These are phyloP conservation scores for Mycena chlorophos DNA, from an alignment of 768 basidiomycete species.

Conservation along the genomic window DNA sequence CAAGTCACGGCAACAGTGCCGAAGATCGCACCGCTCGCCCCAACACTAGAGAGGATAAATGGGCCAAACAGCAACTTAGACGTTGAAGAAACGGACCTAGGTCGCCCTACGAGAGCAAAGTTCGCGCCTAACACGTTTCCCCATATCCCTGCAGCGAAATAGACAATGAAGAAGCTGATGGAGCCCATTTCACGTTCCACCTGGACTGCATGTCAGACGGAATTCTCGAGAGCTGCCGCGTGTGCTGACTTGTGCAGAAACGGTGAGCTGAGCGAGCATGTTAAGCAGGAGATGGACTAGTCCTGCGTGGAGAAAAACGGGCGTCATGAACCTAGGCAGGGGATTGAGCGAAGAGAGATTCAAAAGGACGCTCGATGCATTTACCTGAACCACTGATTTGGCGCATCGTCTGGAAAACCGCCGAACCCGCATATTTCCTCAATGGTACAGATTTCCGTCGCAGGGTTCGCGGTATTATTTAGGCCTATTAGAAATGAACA, in stretches of 20 bases:
- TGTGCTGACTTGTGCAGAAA: conserved; percentile 71
- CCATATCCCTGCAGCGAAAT: conserved; percentile 90
- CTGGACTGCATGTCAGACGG: conserved; percentile 33
- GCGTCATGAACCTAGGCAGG: conserved; percentile 68
- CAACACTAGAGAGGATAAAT: no score
- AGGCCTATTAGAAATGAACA: conserved; percentile 64
- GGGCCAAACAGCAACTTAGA: no score
- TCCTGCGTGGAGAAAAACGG: conserved; percentile 95
- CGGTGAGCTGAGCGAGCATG: conserved; percentile 80
- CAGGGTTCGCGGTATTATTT: conserved; percentile 83
- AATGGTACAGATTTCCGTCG: conserved; percentile 66
- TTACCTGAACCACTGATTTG: conserved; percentile 53
- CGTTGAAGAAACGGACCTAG: no score
- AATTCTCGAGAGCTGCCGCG: not conserved
- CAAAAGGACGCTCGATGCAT: conserved; percentile 10
- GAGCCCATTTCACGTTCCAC: conserved; percentile 94
- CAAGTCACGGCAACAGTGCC: conserved; percentile 82
- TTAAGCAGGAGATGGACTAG: conserved; percentile 90
- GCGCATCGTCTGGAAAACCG: conserved; percentile 46
- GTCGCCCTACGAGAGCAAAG: conserved; percentile 84
- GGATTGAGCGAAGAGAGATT: not conserved
- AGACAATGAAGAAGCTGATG: conserved; percentile 78
- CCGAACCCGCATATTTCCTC: conserved; percentile 89
- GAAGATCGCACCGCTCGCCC: conserved; percentile 92
- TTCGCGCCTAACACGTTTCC: conserved; percentile 93